phyloP scores from a whole-genome alignment of 2,329 filamentous ascomycete species.

The Colletotrichum agaves region DNA sequence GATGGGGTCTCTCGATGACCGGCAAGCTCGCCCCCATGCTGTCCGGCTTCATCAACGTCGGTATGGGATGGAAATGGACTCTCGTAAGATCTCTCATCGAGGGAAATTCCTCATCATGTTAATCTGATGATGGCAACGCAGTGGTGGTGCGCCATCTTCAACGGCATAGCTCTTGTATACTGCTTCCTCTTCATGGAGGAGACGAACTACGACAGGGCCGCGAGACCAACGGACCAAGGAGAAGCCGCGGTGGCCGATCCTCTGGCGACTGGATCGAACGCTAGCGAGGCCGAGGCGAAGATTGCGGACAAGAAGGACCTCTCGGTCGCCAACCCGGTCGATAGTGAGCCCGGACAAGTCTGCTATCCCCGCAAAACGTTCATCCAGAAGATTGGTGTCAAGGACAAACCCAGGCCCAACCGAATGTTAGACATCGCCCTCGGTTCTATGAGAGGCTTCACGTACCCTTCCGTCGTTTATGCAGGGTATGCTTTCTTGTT shows the following conservation, averaged over 20 bases:
- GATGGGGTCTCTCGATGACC: slow-evolving; percentile 51
- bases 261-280: neutral
- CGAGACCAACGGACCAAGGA: neutral
- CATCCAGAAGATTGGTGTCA: slow-evolving; percentile 44
- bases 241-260: neutral
- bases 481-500: slow-evolving; percentile 44
- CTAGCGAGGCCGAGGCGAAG: neutral
- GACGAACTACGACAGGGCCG: slow-evolving; percentile 60
- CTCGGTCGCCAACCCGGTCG: neutral
- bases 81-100: slow-evolving; percentile 40
- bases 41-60: slow-evolving; percentile 56
- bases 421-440: slow-evolving; percentile 50
- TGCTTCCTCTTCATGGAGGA: slow-evolving; percentile 70
- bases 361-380: slow-evolving; percentile 50
- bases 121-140: neutral
- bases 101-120: neutral
- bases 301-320: neutral
- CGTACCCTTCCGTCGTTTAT: slow-evolving; percentile 48
- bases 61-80: slow-evolving; percentile 54
- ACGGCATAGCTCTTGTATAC: slow-evolving; percentile 48
- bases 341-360: slow-evolving; percentile 45
- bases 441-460: slow-evolving; percentile 45
- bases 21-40: slow-evolving; percentile 58
- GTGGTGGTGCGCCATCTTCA: slow-evolving; percentile 55
- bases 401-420: slow-evolving; percentile 51